A percentile compares a stretch with the other conserved stretches of the same genome.
These are phyloP conservation scores for Termitomyces sp. DNA, from an alignment of 768 basidiomycete species.

Conservation along the genomic window DNA sequence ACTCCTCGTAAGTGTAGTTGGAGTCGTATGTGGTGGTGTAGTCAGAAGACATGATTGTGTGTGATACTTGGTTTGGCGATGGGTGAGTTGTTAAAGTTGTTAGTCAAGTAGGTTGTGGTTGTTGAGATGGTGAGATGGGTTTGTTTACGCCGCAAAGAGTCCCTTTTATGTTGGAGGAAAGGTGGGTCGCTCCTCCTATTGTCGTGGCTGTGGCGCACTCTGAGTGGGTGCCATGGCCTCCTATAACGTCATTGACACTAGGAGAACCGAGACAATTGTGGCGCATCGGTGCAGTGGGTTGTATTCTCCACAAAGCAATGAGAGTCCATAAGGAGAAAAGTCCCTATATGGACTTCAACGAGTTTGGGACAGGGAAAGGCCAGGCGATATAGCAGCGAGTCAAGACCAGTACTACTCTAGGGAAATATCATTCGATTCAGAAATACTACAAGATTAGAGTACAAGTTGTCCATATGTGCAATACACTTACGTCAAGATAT, in stretches of 20 bases:
- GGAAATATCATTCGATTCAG: not conserved
- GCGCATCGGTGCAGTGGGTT: not conserved
- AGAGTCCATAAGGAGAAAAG: not conserved
- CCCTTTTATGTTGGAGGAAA: slow-evolving; percentile 4
- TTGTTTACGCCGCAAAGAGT: not conserved
- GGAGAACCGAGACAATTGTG: not conserved
- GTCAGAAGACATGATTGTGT: not conserved
- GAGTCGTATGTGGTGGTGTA: not conserved
- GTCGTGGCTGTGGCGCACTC: slow-evolving; percentile 4
- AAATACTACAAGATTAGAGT: not conserved
- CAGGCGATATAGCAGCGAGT: not conserved
- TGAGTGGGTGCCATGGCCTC: not conserved
- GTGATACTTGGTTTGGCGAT: not conserved
- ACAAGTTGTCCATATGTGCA: not conserved
- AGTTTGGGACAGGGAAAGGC: not conserved
- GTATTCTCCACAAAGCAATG: not conserved
- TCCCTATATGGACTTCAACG: not conserved
- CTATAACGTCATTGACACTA: not conserved
- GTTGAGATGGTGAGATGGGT: not conserved
- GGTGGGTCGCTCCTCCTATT: slow-evolving; percentile 5
- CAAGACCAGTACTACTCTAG: not conserved
- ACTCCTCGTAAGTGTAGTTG: not conserved
- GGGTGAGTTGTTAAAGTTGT: not conserved
- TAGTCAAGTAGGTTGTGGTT: not conserved
- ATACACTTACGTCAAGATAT: slow-evolving; percentile 22